Evolutionary conservation across 2,329 filamentous ascomycete genomes (phyloP), one percentile per base, ranked within the genome.

Genomic region (Colletotrichum sp.): DNA sequence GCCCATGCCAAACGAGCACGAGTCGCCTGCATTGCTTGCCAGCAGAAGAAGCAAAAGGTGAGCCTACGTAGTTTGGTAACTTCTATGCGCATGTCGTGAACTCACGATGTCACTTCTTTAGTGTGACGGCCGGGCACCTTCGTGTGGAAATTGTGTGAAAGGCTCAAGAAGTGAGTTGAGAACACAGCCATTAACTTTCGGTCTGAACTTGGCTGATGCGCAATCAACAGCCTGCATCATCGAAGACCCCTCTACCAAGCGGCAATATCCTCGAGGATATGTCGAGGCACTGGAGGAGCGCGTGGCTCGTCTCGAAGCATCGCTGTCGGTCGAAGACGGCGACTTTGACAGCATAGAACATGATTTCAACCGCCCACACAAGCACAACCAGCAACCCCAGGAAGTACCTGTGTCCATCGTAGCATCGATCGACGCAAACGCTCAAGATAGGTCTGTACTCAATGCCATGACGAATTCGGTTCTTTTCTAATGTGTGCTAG

Each of bases 401-500:
- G 44, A 52, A 22, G 44, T 52, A 52, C 44, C 44, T 52, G 44
- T 52, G n/a, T 22, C 44, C 2, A 52, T 52, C 12, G 11, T 22
- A 52, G n/a, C 44, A 52, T 52, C 44, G n/a, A 52, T 52, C 4
- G 44, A 52, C 11, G 4, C 44, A 52, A 13, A 52, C 4, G 12
- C 6, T 25, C 44, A 52, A 25, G n/a, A 52, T 5, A 52, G 44
- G 44, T 52, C 0, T 13, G 44, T 22, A 25, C 4, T 6, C 3
- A 52, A 52, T 22, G n/a, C 6, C 0, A 13, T 13, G 2, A 1
- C 12, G 44, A 5, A 52, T n/a, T 1, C n/a, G 3, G 1, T n/a
- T 52, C n/a, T 8, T 22, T 13, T 13, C n/a, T 52, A 8, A 52
- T 8, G 4, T 8, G 6, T 22, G 44, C n/a, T 22, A 22, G 44